Conservation (phyloP, 805 yeast genomes). For the Komagataella populi region DNA sequence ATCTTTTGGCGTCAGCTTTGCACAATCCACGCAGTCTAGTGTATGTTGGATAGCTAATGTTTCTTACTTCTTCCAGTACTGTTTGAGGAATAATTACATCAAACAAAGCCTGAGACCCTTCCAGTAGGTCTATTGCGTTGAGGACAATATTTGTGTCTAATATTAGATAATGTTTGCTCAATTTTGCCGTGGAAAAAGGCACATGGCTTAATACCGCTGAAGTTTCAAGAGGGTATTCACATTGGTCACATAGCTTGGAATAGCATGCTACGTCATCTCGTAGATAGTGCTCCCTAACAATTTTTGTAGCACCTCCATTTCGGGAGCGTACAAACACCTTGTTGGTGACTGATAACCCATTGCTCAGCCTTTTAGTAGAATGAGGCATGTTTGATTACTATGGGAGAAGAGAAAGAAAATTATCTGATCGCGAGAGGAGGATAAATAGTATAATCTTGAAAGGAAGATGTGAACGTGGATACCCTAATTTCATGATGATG, state of each 20-base stretch:
- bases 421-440: not conserved
- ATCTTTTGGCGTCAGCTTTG: constrained; percentile 66
- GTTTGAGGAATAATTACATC: constrained; percentile 95
- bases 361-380: constrained; percentile 28
- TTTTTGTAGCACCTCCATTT: constrained; percentile 79
- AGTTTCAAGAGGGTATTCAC: constrained; percentile 62
- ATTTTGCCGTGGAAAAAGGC: constrained; percentile 33
- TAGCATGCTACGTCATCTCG: constrained; percentile 89
- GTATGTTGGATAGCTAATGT: constrained; percentile 78
- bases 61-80: constrained; percentile 85
- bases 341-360: constrained; percentile 56
- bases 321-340: constrained; percentile 88
- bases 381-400: not conserved
- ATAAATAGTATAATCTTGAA: too few relatives aligned
- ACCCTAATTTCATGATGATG: not conserved
- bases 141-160: constrained; percentile 82
- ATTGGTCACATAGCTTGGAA: constrained; percentile 52
- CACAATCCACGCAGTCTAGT: constrained; percentile 69
- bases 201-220: constrained; percentile 48
- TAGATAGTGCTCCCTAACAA: constrained; percentile 88
- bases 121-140: constrained; percentile 82
- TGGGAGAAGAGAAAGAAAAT: not conserved
- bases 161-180: constrained; percentile 70
- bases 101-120: constrained; percentile 58
- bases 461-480: too few relatives aligned